phyloP scores from a whole-genome alignment of 2,329 filamentous ascomycete species.

The Paraconiothyrium sp. region DNA sequence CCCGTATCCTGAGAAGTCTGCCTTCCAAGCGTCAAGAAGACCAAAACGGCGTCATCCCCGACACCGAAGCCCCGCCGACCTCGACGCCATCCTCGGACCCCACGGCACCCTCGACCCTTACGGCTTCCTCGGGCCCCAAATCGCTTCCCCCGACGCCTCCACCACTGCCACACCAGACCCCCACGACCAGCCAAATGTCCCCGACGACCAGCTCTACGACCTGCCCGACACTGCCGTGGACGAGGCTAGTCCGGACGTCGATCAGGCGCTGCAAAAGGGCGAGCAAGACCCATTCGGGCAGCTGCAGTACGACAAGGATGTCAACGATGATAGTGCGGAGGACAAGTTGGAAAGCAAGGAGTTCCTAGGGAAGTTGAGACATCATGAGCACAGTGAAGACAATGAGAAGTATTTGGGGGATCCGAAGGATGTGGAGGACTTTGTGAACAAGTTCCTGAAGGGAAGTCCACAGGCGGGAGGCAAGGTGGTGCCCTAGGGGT shows the following conservation, averaged over 20 bases:
- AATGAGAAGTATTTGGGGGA: neutral
- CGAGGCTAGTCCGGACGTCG: constrained; percentile 12
- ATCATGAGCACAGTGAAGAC: neutral
- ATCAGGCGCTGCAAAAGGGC: constrained; percentile 2
- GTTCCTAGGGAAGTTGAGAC: constrained; percentile 6
- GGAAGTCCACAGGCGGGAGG: too few species aligned
- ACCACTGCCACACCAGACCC: neutral
- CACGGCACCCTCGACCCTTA: constrained; percentile 14
- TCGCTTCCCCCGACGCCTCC: neutral
- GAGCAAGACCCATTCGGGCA: constrained; percentile 15
- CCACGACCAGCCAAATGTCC: neutral
- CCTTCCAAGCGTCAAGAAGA: neutral
- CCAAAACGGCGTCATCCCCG: constrained; percentile 9
- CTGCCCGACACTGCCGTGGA: constrained; percentile 8
- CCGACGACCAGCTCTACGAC: neutral
- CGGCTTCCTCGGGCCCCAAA: constrained; percentile 3
- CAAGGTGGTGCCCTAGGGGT: neutral
- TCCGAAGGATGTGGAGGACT: constrained; percentile 10
- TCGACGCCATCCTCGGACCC: constrained; percentile 15
- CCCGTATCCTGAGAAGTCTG: constrained; percentile 5
- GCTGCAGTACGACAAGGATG: neutral
- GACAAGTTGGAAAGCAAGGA: neutral
- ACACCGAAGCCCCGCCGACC: constrained; percentile 2
- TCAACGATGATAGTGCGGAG: neutral
- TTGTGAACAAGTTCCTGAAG: constrained; percentile 7